Conservation (phyloP, 2,329 filamentous ascomycete genomes). For the Periglandula ipomoeae region DNA sequence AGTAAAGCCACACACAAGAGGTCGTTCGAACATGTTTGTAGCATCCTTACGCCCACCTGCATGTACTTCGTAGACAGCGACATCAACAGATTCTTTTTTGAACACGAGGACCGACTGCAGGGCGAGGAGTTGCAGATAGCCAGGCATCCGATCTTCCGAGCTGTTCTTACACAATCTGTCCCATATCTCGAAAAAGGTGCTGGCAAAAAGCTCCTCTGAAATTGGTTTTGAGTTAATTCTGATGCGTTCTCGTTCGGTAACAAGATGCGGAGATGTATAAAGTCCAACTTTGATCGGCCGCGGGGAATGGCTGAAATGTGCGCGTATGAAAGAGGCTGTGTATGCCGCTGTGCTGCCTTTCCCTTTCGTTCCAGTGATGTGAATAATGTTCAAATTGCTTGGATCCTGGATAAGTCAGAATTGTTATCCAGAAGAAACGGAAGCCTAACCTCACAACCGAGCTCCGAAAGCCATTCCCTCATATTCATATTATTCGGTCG, state of each 20-base stretch:
- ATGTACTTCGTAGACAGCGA: conserved; percentile 1
- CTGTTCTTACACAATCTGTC: not conserved
- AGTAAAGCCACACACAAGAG: not conserved
- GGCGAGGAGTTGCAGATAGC: conserved; percentile 5
- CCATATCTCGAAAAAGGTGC: not conserved
- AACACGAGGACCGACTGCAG: conserved; percentile 5
- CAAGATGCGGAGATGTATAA: not conserved
- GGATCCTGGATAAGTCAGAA: not conserved
- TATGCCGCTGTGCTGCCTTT: conserved; percentile 1
- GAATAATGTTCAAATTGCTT: conserved; percentile 1
- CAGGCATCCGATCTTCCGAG: not conserved
- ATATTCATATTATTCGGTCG: not conserved
- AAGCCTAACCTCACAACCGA: not conserved
- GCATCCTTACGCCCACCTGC: conserved; percentile 1
- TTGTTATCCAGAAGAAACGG: not conserved
- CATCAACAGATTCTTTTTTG: conserved; percentile 5
- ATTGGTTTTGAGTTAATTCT: not conserved
- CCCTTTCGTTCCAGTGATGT: conserved; percentile 2
- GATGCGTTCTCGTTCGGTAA: not conserved
- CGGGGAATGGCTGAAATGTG: not conserved
- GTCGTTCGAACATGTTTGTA: not conserved
- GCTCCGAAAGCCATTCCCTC: not conserved
- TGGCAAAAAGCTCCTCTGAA: not conserved
- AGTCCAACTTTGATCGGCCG: not conserved
- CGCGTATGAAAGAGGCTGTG: not conserved